These are phyloP conservation scores for Metarhizium humberi DNA, from an alignment of 2,329 filamentous ascomycete genomes.

Conservation along the genomic window DNA sequence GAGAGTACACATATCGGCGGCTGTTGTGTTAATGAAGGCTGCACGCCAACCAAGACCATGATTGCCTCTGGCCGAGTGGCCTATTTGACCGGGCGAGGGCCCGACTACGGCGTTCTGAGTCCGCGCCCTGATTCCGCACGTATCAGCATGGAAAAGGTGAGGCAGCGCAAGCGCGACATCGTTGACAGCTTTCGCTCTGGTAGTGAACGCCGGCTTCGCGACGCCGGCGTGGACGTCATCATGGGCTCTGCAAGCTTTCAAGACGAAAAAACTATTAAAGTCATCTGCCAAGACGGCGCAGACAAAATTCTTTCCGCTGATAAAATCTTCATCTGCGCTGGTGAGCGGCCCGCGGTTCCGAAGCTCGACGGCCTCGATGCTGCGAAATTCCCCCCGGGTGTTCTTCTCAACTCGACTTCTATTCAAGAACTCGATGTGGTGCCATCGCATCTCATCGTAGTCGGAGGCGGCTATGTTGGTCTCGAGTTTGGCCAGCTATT, in stretches of 20 bases:
- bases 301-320: conserved; percentile 26
- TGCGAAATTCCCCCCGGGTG: conserved; percentile 1
- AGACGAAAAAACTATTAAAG: conserved; percentile 26
- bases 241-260: conserved; percentile 35
- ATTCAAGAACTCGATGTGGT: conserved; percentile 36
- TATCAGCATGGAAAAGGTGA: conserved; percentile 38
- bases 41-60: conserved; percentile 49
- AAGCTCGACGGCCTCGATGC: conserved; percentile 24
- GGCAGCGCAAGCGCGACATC: conserved; percentile 44
- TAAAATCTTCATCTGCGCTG: conserved; percentile 36
- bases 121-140: conserved; percentile 12
- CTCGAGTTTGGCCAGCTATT: conserved; percentile 46
- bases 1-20: conserved; percentile 41
- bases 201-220: conserved; percentile 30
- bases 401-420: conserved; percentile 35
- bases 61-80: conserved; percentile 42
- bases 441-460: conserved; percentile 37
- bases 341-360: conserved; percentile 31
- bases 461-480: conserved; percentile 45
- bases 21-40: conserved; percentile 45
- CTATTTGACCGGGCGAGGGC: conserved; percentile 30
- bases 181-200: conserved; percentile 39
- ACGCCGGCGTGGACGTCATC: conserved; percentile 33
- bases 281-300: conserved; percentile 20
- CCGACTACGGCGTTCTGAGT: conserved; percentile 35